phyloP scores from a whole-genome alignment of 768 basidiomycete genomes.

The Lactarius pseudohatsudake region DNA sequence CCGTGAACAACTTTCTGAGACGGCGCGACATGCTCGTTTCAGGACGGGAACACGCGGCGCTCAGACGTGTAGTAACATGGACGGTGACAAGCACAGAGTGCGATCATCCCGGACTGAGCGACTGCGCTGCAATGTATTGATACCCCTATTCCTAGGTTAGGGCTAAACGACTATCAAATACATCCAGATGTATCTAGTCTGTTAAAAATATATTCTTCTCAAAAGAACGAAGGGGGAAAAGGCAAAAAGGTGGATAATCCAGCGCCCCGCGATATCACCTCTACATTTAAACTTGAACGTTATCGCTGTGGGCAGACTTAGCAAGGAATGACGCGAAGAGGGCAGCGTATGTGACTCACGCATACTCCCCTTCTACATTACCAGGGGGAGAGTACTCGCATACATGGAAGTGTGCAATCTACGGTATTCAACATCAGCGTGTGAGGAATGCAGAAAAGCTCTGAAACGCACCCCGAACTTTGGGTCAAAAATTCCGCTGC shows the following conservation, averaged over 20 bases:
- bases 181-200: constrained; percentile 25
- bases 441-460: background rate
- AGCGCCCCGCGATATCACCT: background rate
- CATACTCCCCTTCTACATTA: constrained; percentile 62
- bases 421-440: constrained; percentile 15
- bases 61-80: constrained; percentile 1
- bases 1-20: constrained; percentile 20
- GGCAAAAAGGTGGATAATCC: background rate
- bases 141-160: constrained; percentile 19
- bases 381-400: constrained; percentile 69
- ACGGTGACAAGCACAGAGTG: background rate
- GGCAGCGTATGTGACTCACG: constrained; percentile 42
- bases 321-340: background rate
- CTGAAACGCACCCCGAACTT: constrained; percentile 50
- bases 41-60: constrained; percentile 1
- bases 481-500: constrained; percentile 51
- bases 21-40: constrained; percentile 16
- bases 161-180: constrained; percentile 5
- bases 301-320: constrained; percentile 31
- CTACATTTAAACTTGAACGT: constrained; percentile 34
- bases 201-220: background rate
- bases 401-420: constrained; percentile 61
- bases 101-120: background rate
- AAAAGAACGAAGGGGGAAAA: background rate
- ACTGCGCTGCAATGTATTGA: background rate